Evolutionary conservation across 2,329 filamentous ascomycete genomes (phyloP).

Genomic region (Sporothrix brasiliensis): DNA sequence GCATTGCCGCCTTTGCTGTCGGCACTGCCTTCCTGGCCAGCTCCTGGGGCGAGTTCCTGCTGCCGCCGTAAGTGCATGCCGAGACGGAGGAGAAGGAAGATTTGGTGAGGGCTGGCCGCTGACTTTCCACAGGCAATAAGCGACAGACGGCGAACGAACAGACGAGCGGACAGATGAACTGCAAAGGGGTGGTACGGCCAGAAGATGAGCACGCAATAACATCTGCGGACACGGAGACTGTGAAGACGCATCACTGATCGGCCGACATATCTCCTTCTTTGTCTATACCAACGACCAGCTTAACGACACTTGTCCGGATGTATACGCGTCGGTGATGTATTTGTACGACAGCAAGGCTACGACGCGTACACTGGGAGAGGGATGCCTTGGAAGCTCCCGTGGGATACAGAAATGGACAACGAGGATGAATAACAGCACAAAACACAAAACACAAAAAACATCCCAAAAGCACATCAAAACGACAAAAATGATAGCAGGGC

Average conservation of each 20-base stretch:
- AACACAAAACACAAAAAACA: neutral
- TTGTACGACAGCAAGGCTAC: neutral
- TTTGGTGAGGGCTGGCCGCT: neutral
- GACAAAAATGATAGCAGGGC: neutral
- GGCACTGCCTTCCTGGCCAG: conserved; percentile 63
- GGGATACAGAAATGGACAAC: neutral
- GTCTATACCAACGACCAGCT: conserved; percentile 15
- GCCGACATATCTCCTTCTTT: neutral
- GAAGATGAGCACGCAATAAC: neutral
- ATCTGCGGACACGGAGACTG: too few relatives aligned
- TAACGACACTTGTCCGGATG: neutral
- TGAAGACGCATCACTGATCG: neutral
- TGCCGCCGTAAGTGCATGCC: conserved; percentile 50
- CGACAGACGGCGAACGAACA: neutral
- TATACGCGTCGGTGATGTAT: neutral
- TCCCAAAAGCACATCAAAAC: conserved; percentile 3
- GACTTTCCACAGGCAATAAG: conserved; percentile 1
- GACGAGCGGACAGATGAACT: conserved; percentile 3
- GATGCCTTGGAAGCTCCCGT: neutral
- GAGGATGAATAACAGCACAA: neutral
- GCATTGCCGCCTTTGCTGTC: conserved; percentile 61
- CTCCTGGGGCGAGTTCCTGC: conserved; percentile 60
- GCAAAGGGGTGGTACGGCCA: neutral
- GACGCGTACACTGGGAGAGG: neutral
- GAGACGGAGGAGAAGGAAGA: too few relatives aligned